Conservation (phyloP, 2,329 filamentous ascomycete species). For the Cladosporium sp. region DNA sequence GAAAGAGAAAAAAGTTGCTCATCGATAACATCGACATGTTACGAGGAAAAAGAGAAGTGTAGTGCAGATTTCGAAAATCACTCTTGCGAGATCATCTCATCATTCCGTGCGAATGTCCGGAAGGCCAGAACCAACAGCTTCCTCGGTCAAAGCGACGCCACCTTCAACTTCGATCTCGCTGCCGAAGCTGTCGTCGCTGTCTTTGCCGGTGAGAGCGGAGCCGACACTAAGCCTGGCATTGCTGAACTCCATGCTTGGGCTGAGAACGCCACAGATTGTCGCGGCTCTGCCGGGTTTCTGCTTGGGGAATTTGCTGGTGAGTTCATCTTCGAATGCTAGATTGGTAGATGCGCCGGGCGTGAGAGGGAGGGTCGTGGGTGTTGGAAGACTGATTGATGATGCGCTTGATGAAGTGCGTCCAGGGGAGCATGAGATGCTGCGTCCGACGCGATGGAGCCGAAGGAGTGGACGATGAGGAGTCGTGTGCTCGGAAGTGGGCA, state of each 20-base stretch:
- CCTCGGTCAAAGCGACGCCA: conserved; percentile 55
- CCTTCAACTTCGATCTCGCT: conserved; percentile 45
- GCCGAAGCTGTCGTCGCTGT: conserved; percentile 22
- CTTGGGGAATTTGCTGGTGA: conserved; percentile 6
- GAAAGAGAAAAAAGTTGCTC: no score
- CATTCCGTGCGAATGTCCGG: conserved; percentile 28
- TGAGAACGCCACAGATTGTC: conserved; percentile 15
- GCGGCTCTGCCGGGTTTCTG: conserved; percentile 20
- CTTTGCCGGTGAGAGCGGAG: conserved; percentile 4
- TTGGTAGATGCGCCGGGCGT: conserved; percentile 16
- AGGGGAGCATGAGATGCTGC: conserved; percentile 20
- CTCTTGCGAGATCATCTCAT: no score
- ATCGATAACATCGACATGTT: neutral
- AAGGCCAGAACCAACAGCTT: conserved; percentile 47
- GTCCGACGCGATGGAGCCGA: conserved; percentile 17
- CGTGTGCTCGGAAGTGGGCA: neutral
- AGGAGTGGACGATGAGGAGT: conserved; percentile 6
- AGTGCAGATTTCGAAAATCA: no score
- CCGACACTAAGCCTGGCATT: neutral
- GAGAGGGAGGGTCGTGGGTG: conserved; percentile 19
- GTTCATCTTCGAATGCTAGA: conserved; percentile 16
- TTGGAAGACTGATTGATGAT: conserved; percentile 30
- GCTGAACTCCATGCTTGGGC: conserved; percentile 14
- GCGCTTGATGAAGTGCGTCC: conserved; percentile 25
- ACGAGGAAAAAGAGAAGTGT: no score